phyloP scores from a whole-genome alignment of 495 filamentous ascomycete genomes.

The Parathielavia hyrcaniae region DNA sequence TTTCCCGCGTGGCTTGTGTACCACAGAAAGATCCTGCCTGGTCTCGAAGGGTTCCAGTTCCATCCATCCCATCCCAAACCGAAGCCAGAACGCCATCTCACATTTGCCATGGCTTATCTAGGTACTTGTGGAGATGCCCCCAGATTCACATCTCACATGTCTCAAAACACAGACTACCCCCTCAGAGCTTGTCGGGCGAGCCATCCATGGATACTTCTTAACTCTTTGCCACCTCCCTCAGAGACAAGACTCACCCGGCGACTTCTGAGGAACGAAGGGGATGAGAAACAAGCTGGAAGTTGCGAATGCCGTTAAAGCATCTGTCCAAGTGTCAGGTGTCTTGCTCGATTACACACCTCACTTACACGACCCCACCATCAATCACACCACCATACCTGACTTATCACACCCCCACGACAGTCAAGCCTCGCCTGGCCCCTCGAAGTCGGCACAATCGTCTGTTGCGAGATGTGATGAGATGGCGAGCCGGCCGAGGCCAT shows the following conservation, averaged over 20 bases:
- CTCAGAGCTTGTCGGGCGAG: slow-evolving; percentile 18
- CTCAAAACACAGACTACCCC: background rate
- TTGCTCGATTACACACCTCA: background rate
- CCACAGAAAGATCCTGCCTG: too few species aligned
- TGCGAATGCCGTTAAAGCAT: background rate
- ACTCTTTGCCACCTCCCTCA: slow-evolving; percentile 1
- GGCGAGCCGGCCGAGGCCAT: background rate
- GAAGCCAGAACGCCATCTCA: background rate
- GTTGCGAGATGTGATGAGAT: slow-evolving; percentile 24
- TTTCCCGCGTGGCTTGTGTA: too few species aligned
- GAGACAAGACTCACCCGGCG: background rate
- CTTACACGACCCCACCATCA: slow-evolving; percentile 8
- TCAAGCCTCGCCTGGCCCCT: slow-evolving; percentile 1
- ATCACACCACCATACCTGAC: slow-evolving; percentile 17
- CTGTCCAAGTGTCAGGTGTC: background rate
- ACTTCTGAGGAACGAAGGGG: background rate
- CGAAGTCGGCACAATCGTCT: background rate
- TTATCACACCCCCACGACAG: slow-evolving; percentile 22
- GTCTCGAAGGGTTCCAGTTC: too few species aligned
- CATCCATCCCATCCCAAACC: background rate
- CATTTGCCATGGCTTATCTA: slow-evolving; percentile 11
- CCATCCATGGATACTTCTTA: background rate
- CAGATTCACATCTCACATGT: slow-evolving; percentile 7
- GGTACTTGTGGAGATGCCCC: slow-evolving; percentile 15
- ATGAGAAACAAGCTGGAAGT: background rate